Evolutionary conservation across 768 basidiomycete genomes (phyloP), one percentile per base, ranked within the genome.

Genomic region (Amanita pseudoporphyria): DNA sequence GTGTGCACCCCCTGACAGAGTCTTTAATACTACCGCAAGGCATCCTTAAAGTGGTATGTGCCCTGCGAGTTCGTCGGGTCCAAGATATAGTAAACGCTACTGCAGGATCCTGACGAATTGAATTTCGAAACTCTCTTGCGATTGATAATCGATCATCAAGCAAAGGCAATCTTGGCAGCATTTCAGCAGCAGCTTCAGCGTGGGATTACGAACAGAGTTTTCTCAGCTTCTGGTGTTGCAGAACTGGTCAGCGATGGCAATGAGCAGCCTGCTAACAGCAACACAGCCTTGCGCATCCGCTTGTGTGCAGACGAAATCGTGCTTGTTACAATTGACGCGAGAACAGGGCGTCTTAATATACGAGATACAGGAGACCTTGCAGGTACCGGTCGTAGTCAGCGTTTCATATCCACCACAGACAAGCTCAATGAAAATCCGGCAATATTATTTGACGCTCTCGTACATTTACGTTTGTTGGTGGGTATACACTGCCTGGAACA

Each of bases 311-410:
- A 87, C 52, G 85, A 91, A 58, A 67, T 82, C 13, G 81, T 90
- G 16, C 69, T 84, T 19, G 74, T 94, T 41, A 81, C 82, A 3
- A 78, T 95, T 35, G 91, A 94, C 56, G 66, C 81, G 3, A 73
- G 89, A 54, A 91, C 86, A 0, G 92, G 92, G 5, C 77, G 80
- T 30, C 66, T 94, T 54, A 84, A 77, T 53, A 70, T 94, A 41
- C 75, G 82, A 19, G 91, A 94, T 62, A 84, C 81, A 2, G 89
- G 89, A 6, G 85, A 87, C 58, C 76, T 90, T 18, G 81, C 84
- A 2, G 80, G 84, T 9, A 81, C 84, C 24, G 80, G 82, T 19
- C 74, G 86, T 30, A 84, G 78, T 1, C 78, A 77, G n/a, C 74
- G 77, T 26, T 87, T 88, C 58, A 67, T 73, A 4, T 56, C 64